These are phyloP conservation scores for Stellera chamaejasme DNA, from an alignment of 345 rosid species.

Conservation along the genomic window DNA sequence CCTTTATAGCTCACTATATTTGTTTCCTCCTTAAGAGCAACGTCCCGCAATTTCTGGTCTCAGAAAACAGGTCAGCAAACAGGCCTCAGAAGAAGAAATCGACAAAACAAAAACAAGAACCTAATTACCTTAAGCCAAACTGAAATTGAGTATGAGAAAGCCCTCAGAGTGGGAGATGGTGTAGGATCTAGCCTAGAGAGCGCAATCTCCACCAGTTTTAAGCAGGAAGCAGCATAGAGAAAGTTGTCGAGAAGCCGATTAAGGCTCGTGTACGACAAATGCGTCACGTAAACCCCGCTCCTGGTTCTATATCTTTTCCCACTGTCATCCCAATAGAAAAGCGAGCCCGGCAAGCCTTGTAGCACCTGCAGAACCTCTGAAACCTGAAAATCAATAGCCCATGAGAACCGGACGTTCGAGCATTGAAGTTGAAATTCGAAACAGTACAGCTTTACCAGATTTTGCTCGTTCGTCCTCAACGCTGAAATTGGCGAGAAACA, in stretches of 20 bases:
- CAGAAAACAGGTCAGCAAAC: not conserved
- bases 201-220: constrained; percentile 51
- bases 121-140: constrained; percentile 59
- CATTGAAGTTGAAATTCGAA: not conserved
- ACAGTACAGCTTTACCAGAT: constrained; percentile 32
- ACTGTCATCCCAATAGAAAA: constrained; percentile 53
- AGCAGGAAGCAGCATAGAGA: constrained; percentile 63
- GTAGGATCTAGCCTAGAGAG: constrained; percentile 29
- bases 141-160: constrained; percentile 59
- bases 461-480: constrained; percentile 45
- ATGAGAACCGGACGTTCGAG: not conserved
- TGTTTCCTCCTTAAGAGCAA: constrained; percentile 81
- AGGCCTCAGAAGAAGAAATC: constrained; percentile 9
- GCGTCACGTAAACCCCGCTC: constrained; percentile 51
- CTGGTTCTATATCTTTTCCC: constrained; percentile 30
- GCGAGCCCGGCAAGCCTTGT: constrained; percentile 68
- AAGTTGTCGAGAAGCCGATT: constrained; percentile 50
- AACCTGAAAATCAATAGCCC: constrained; percentile 24
- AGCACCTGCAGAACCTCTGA: constrained; percentile 55
- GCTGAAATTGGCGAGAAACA: constrained; percentile 25
- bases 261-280: constrained; percentile 64
- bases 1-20: constrained; percentile 35
- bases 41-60: constrained; percentile 52
- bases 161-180: constrained; percentile 64
- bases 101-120: constrained; percentile 1